Percentiles rank a stretch among this genome's conserved stretches.
These are phyloP conservation scores for Phyllosticta paracitricarpa DNA, from an alignment of 2,329 filamentous ascomycete species.

Conservation along the genomic window DNA sequence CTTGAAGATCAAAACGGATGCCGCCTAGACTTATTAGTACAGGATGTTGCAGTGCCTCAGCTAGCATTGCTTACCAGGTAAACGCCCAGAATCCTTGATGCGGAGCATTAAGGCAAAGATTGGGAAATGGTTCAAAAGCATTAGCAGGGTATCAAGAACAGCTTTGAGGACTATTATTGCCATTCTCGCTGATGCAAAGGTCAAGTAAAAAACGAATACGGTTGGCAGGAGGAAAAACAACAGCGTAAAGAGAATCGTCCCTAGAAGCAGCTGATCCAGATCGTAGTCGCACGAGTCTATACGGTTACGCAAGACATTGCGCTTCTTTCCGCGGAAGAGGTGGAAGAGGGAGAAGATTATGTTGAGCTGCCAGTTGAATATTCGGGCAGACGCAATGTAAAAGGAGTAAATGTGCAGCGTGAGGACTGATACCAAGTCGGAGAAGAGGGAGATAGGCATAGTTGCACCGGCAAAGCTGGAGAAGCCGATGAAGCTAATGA, in stretches of 20 bases:
- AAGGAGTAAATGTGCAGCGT: slow-evolving; percentile 98
- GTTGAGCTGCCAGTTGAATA: slow-evolving; percentile 97
- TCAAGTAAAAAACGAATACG: slow-evolving; percentile 91
- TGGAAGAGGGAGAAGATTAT: slow-evolving; percentile 98
- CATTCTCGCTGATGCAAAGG: slow-evolving; percentile 91
- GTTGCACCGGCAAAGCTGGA: slow-evolving; percentile 93
- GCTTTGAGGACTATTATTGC: slow-evolving; percentile 90
- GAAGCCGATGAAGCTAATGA: slow-evolving; percentile 89
- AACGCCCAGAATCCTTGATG: slow-evolving; percentile 79
- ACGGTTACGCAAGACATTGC: slow-evolving; percentile 91
- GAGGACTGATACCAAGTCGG: slow-evolving; percentile 80
- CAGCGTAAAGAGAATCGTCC: slow-evolving; percentile 91
- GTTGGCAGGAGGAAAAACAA: slow-evolving; percentile 92
- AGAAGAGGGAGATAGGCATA: slow-evolving; percentile 93
- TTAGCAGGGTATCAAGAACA: slow-evolving; percentile 78
- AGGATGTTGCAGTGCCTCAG: neutral
- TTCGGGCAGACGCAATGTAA: slow-evolving; percentile 90
- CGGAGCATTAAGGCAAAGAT: slow-evolving; percentile 94
- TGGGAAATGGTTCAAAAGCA: slow-evolving; percentile 94
- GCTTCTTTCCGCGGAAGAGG: slow-evolving; percentile 94
- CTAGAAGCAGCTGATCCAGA: slow-evolving; percentile 87
- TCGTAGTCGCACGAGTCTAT: slow-evolving; percentile 99
- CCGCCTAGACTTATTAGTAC: slow-evolving; percentile 44
- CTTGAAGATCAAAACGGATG: slow-evolving; percentile 80
- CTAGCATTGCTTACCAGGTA: slow-evolving; percentile 56